phyloP scores from a whole-genome alignment of 495 filamentous ascomycete species.

The Penicillium bialowiezense region DNA sequence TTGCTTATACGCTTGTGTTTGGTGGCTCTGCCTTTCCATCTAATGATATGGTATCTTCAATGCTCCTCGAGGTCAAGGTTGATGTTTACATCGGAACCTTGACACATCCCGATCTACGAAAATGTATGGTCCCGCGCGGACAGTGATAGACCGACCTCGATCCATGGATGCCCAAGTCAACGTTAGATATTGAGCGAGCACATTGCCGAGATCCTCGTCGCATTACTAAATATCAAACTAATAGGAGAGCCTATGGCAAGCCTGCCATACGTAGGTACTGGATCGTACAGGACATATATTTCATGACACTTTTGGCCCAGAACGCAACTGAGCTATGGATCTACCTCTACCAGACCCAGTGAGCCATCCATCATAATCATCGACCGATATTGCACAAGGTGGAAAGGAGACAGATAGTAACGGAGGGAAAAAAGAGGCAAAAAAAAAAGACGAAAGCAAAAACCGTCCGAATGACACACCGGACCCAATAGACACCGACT shows the following conservation, averaged over 20 bases:
- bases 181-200: no score
- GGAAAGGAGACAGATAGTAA: constrained; percentile 11
- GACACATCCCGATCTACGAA: no score
- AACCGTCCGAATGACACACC: constrained; percentile 24
- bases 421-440: constrained; percentile 7
- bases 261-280: no score
- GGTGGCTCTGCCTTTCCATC: constrained; percentile 10
- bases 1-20: constrained; percentile 9
- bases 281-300: constrained; percentile 28
- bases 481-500: constrained; percentile 27
- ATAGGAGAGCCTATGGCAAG: no score
- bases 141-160: no score
- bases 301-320: constrained; percentile 31
- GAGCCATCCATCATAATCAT: constrained; percentile 21
- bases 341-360: constrained; percentile 22
- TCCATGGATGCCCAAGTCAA: no score
- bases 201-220: no score
- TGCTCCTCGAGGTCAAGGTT: no score
- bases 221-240: no score
- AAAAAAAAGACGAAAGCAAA: constrained; percentile 12
- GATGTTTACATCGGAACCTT: no score
- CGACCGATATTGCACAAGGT: constrained; percentile 19
- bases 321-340: constrained; percentile 17
- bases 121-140: no score
- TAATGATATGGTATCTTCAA: constrained; percentile 17